Percentiles rank a stretch among this genome's conserved stretches.
phyloP scores from a whole-genome alignment of 108 stramenopile genomes.

The Bacterosira constricta region DNA sequence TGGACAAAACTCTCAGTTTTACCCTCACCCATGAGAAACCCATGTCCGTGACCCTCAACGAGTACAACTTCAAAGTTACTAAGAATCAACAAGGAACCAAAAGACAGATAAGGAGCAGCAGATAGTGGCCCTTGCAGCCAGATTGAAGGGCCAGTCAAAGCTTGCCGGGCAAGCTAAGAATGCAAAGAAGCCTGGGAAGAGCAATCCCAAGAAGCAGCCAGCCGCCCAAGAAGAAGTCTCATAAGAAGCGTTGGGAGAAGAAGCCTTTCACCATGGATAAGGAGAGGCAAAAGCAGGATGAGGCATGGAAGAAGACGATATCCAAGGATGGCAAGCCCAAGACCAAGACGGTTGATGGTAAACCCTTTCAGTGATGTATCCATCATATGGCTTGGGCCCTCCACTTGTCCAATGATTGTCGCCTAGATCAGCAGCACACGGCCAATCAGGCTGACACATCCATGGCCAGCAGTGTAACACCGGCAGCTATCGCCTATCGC shows the following conservation, averaged over 20 bases:
- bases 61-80: neutral
- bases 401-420: conserved; percentile 4
- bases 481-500: neutral
- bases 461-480: neutral
- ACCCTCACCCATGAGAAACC: neutral
- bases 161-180: neutral
- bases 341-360: neutral
- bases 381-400: conserved; percentile 29
- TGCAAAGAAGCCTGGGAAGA: neutral
- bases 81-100: neutral
- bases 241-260: neutral
- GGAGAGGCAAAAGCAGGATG: too few species aligned
- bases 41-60: neutral
- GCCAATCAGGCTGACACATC: neutral
- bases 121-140: conserved; percentile 1
- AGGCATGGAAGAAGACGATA: conserved; percentile 34
- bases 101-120: neutral
- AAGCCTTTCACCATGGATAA: too few species aligned
- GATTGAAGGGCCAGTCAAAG: neutral
- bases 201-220: neutral
- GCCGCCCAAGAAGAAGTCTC: conserved; percentile 9
- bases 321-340: conserved; percentile 14
- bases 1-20: too few species aligned
- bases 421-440: neutral
- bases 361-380: conserved; percentile 15